Evolutionary conservation across 2,329 filamentous ascomycete species (phyloP).

Genomic region (Phialophora verrucosa): DNA sequence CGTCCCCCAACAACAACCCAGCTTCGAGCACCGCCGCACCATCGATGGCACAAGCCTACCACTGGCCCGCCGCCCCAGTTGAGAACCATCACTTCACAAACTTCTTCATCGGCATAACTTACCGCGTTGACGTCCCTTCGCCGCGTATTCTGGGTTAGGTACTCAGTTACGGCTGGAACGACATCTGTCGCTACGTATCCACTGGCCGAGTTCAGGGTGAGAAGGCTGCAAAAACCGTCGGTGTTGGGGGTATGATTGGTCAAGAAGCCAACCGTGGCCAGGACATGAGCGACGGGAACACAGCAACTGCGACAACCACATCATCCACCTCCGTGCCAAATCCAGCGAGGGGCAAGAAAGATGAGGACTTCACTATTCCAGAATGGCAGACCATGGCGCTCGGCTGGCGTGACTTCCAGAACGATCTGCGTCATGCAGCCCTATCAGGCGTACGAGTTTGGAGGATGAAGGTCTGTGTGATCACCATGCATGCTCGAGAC

Average conservation of each 20-base stretch:
- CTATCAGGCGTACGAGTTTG: constrained; percentile 31
- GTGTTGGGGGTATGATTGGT: neutral
- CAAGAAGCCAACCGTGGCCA: constrained; percentile 3
- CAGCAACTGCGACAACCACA: neutral
- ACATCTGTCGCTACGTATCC: constrained; percentile 27
- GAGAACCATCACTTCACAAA: constrained; percentile 5
- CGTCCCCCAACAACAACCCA: neutral
- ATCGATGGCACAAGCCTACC: constrained; percentile 21
- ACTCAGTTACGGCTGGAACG: constrained; percentile 37
- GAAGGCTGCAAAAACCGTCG: neutral
- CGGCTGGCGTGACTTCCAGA: constrained; percentile 32
- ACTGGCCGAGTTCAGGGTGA: constrained; percentile 18
- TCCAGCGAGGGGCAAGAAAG: neutral
- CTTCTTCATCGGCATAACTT: constrained; percentile 28
- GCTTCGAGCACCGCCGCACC: constrained; percentile 6
- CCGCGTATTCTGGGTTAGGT: constrained; percentile 24
- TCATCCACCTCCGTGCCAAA: neutral
- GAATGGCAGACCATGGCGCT: constrained; percentile 24
- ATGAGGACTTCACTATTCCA: constrained; percentile 9
- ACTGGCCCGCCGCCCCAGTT: constrained; percentile 33
- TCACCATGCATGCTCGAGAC: constrained; percentile 7
- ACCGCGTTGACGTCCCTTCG: constrained; percentile 20
- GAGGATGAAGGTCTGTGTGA: constrained; percentile 34
- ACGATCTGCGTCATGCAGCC: constrained; percentile 28
- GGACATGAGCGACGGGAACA: neutral